A percentile compares a stretch with the other conserved stretches of the same genome.
These are phyloP conservation scores for Stylosanthes scabra DNA, from an alignment of 331 rosid genomes.

Conservation along the genomic window DNA sequence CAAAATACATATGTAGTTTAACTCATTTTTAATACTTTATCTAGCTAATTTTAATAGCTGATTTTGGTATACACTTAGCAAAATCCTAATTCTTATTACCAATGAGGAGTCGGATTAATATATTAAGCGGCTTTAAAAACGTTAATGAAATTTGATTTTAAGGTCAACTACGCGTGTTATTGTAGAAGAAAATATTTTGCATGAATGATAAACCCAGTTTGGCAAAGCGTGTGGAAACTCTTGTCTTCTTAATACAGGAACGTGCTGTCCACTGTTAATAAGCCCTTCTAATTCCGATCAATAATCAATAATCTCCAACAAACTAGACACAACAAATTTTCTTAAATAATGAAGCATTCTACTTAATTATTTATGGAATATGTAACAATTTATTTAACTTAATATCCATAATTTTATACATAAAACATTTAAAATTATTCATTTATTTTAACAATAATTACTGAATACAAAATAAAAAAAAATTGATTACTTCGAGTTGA, in stretches of 20 bases:
- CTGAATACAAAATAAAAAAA: too few relatives aligned
- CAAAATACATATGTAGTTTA: too few relatives aligned
- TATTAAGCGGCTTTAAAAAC: neutral
- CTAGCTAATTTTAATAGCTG: too few relatives aligned
- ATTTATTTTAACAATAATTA: too few relatives aligned
- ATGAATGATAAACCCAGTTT: neutral
- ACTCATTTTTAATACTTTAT: too few relatives aligned
- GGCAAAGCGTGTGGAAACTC: constrained; percentile 25
- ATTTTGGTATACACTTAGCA: too few relatives aligned
- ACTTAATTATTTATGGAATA: neutral
- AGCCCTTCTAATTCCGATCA: neutral
- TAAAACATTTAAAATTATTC: too few relatives aligned
- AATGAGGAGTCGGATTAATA: neutral
- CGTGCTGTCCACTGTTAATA: constrained; percentile 32
- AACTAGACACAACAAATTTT: neutral
- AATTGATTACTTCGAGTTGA: too few relatives aligned
- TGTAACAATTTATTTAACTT: neutral
- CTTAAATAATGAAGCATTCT: neutral
- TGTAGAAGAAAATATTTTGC: neutral
- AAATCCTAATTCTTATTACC: neutral
- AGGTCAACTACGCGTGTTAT: neutral
- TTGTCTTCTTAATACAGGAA: neutral
- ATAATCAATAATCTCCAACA: neutral
- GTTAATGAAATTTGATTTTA: neutral
- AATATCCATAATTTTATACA: too few relatives aligned